Conservation (phyloP, 2,329 filamentous ascomycete species). For the Colletotrichum tamarilloi region DNA sequence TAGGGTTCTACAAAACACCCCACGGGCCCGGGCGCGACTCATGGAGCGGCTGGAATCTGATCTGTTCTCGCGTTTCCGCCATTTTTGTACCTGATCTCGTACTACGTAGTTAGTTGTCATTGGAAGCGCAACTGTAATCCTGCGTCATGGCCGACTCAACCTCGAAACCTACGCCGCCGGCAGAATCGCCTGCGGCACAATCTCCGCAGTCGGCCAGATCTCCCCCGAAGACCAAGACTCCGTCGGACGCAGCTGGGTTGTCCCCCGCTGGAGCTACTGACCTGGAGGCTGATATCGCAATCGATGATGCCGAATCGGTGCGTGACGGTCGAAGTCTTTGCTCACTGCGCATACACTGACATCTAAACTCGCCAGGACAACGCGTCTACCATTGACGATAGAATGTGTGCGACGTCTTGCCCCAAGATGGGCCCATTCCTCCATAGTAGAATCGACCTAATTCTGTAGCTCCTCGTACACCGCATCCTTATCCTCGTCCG, state of each 20-base stretch:
- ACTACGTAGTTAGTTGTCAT: too few relatives aligned
- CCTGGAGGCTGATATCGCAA: neutral
- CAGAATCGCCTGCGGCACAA: neutral
- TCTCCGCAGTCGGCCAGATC: neutral
- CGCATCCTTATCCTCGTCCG: conserved; percentile 11
- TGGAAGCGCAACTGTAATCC: too few relatives aligned
- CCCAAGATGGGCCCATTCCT: neutral
- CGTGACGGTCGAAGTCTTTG: neutral
- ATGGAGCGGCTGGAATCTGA: too few relatives aligned
- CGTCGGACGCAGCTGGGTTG: neutral
- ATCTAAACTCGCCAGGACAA: neutral
- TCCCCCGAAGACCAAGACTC: neutral
- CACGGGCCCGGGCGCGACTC: too few relatives aligned
- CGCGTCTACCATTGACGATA: neutral
- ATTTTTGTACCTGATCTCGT: too few relatives aligned
- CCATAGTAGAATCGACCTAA: neutral
- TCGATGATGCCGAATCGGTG: neutral
- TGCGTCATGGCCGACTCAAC: neutral
- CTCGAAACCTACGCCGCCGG: neutral
- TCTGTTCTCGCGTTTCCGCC: too few relatives aligned
- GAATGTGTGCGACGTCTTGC: neutral
- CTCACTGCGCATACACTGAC: neutral
- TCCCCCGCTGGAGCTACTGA: neutral
- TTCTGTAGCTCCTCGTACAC: conserved; percentile 1
- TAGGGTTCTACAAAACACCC: neutral